Percentiles rank a stretch among this genome's conserved stretches.
Evolutionary conservation across 2,329 filamentous ascomycete species (phyloP).

Genomic region (Monosporascus ibericus): DNA sequence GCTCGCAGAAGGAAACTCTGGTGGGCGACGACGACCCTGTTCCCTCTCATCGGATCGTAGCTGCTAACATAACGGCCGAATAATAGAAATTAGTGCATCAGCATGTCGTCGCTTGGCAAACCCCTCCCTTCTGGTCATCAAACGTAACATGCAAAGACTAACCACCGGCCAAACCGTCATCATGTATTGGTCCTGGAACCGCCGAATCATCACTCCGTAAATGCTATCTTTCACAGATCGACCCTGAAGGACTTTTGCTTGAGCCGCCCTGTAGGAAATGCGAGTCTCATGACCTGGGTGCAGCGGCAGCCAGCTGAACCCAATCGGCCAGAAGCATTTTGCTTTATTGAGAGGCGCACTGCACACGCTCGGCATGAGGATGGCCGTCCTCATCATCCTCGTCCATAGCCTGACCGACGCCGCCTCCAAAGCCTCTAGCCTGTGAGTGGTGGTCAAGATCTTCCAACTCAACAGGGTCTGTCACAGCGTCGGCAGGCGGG

Average conservation of each 20-base stretch:
- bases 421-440: conserved; percentile 62
- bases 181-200: conserved; percentile 15
- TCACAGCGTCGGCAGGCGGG: conserved; percentile 81
- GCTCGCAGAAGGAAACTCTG: background rate
- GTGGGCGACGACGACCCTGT: background rate
- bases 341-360: conserved; percentile 79
- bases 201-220: conserved; percentile 23
- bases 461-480: conserved; percentile 81
- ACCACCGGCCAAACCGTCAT: conserved; percentile 13
- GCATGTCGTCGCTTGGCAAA: conserved; percentile 1
- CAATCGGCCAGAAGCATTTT: background rate
- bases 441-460: conserved; percentile 69
- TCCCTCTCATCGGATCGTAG: background rate
- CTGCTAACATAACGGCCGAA: background rate
- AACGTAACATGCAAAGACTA: conserved; percentile 16
- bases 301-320: background rate
- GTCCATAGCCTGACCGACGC: conserved; percentile 48
- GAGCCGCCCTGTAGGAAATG: conserved; percentile 4
- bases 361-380: conserved; percentile 70
- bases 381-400: conserved; percentile 76
- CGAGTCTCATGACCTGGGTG: conserved; percentile 5
- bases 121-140: conserved; percentile 7
- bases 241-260: conserved; percentile 4
- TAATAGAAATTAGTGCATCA: background rate
- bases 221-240: conserved; percentile 16